Conservation (phyloP, 306 rosid species). For the Ormosia emarginata region DNA sequence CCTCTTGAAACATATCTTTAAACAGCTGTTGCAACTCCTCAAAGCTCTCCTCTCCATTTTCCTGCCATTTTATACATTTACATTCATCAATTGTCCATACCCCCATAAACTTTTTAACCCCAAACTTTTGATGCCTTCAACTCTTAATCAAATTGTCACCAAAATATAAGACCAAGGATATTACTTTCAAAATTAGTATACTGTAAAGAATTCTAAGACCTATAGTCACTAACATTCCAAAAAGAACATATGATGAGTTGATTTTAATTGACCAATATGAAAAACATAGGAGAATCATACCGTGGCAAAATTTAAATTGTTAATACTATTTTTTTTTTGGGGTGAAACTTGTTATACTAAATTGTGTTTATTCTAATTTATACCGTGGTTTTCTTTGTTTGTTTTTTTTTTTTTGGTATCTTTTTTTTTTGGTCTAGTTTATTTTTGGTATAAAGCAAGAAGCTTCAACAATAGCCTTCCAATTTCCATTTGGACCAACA, state of each 20-base stretch:
- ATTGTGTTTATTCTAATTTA: not conserved
- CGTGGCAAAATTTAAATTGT: too few relatives aligned
- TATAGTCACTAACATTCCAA: not conserved
- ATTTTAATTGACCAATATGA: not conserved
- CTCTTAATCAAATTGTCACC: not conserved
- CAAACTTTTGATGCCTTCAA: not conserved
- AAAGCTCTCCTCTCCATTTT: slow-evolving; percentile 72
- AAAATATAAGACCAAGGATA: not conserved
- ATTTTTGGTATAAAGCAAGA: not conserved
- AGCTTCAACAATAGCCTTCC: not conserved
- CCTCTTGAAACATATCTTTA: slow-evolving; percentile 72
- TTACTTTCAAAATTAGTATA: not conserved
- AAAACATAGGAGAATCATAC: not conserved
- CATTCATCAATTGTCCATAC: not conserved
- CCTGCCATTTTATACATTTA: slow-evolving; percentile 39
- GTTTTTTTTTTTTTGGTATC: not conserved
- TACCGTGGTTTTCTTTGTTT: not conserved
- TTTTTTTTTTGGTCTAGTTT: too few relatives aligned
- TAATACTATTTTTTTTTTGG: too few relatives aligned
- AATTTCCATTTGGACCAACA: not conserved
- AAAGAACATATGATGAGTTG: not conserved
- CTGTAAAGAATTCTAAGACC: not conserved
- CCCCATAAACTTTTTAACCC: not conserved
- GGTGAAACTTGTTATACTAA: not conserved
- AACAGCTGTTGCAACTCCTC: slow-evolving; percentile 84